phyloP scores from a whole-genome alignment of 768 basidiomycete species.

The Steccherinum ochraceum region DNA sequence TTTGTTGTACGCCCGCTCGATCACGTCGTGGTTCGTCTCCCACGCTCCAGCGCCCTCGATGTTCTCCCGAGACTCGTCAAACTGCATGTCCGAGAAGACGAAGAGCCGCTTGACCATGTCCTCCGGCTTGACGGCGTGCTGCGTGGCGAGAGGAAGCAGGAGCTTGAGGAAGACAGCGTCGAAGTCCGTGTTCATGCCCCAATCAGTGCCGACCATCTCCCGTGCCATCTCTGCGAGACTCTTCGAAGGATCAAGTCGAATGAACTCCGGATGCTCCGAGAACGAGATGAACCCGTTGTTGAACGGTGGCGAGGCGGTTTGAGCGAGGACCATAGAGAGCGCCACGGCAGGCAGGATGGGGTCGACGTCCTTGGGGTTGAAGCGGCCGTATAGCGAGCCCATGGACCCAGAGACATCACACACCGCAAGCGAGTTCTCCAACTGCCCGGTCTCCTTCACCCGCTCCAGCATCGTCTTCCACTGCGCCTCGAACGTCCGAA shows the following conservation, averaged over 20 bases:
- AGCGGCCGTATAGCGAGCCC: conserved; percentile 30
- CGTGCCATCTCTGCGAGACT: conserved; percentile 32
- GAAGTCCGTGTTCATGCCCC: conserved; percentile 60
- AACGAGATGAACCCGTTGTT: conserved; percentile 65
- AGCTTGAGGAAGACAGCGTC: conserved; percentile 56
- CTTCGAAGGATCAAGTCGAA: conserved; percentile 38
- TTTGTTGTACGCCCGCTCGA: conserved; percentile 45
- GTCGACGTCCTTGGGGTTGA: background rate
- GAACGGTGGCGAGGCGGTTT: conserved; percentile 60
- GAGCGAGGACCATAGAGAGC: conserved; percentile 59
- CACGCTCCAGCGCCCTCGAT: conserved; percentile 25
- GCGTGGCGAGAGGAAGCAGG: conserved; percentile 53
- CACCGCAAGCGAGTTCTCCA: conserved; percentile 59
- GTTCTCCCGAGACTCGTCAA: conserved; percentile 34
- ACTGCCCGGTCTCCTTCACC: conserved; percentile 44
- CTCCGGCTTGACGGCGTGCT: conserved; percentile 50
- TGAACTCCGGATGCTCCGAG: conserved; percentile 42
- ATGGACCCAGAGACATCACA: conserved; percentile 77
- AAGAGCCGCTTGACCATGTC: conserved; percentile 76
- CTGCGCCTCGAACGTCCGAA: conserved; percentile 53
- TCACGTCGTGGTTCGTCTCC: conserved; percentile 57
- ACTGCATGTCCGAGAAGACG: conserved; percentile 78
- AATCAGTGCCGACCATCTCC: conserved; percentile 29
- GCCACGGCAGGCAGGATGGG: conserved; percentile 62
- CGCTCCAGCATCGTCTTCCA: conserved; percentile 55